These are phyloP conservation scores for Malassezia pachydermatis DNA, from an alignment of 1,284 basidiomycete species.

Conservation along the genomic window DNA sequence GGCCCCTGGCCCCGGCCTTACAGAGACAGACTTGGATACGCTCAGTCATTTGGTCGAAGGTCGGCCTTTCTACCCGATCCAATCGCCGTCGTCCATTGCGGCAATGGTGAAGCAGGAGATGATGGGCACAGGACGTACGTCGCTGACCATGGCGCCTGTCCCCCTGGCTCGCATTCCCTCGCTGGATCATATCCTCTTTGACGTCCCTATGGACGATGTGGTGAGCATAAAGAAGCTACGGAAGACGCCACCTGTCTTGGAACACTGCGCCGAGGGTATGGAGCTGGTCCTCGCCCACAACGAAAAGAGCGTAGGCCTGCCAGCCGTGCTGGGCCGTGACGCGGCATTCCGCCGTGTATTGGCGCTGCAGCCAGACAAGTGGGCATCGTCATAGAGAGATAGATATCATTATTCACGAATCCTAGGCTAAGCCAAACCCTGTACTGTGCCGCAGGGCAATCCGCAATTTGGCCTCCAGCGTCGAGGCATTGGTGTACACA, in stretches of 20 bases:
- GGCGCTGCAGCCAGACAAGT: slow-evolving; percentile 4
- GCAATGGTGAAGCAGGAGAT: slow-evolving; percentile 10
- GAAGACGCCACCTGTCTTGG: slow-evolving; percentile 13
- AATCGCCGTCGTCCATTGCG: neutral
- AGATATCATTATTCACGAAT: no score
- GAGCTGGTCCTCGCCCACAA: slow-evolving; percentile 10
- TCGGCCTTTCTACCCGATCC: slow-evolving; percentile 10
- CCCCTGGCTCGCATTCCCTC: neutral
- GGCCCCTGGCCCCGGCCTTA: neutral
- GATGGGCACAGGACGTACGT: neutral
- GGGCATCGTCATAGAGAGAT: neutral
- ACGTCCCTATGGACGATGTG: neutral
- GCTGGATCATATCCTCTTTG: slow-evolving; percentile 10
- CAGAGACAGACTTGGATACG: neutral
- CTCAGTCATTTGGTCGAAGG: slow-evolving; percentile 10
- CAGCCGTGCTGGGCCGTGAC: slow-evolving; percentile 11
- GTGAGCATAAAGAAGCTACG: slow-evolving; percentile 12
- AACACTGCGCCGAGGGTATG: slow-evolving; percentile 13
- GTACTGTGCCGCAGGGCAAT: slow-evolving; percentile 29
- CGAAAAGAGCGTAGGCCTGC: slow-evolving; percentile 1
- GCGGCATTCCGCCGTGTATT: slow-evolving; percentile 12
- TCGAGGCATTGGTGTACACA: slow-evolving; percentile 12
- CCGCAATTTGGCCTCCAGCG: slow-evolving; percentile 20
- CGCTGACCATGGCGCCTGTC: neutral
- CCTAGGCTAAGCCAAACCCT: slow-evolving; percentile 26